Evolutionary conservation across 2,329 filamentous ascomycete genomes (phyloP), one percentile per base, ranked within the genome.

Genomic region (Diaporthe humulicola): DNA sequence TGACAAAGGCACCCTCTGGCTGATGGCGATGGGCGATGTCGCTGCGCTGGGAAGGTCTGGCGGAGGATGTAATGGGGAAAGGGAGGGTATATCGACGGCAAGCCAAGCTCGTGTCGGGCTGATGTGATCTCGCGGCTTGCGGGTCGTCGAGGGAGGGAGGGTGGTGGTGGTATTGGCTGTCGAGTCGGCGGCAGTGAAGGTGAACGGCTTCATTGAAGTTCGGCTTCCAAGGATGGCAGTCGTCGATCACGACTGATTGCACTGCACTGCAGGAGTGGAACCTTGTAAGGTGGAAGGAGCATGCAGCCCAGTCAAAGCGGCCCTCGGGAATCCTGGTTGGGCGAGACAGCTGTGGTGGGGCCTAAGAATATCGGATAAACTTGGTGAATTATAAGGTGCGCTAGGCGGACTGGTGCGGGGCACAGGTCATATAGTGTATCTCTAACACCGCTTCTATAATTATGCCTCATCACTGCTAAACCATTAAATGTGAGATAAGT

Each of bases 1-100:
- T 76, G 61, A 72, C 70, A 61, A 76, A 76, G 75, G 75, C 75
- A 76, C 75, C 75, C 75, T 73, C 73, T 74, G 73, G 69, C 61
- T 74, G 61, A 73, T 56, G 64, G 70, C 64, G 30, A 58, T 38
- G 42, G 61, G 10, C 54, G 40, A 42, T 69, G 74, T 50, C 54
- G 57, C 70, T 64, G 33, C 19, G 48, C 38, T 61, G 48, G 33
- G 57, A 64, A 19, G 14, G 22, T 64, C 36, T 58, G 25, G 25
- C 45, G 6, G 48, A 14, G 36, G 10, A 40, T 38, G 64, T 54
- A 4, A 4, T 28, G 50, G 33, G 40, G 15, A 10, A 69, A 54
- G 33, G 45, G 45, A 54, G 64, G 33, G 33, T 50, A 15, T 36
- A 54, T 8, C 64, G 6, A 10, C 52, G 33, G 64, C 64, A 54